Percentiles rank a stretch among this genome's conserved stretches.
Evolutionary conservation across 352 stramenopile genomes (phyloP).

Genomic region (Phytophthora pistaciae): DNA sequence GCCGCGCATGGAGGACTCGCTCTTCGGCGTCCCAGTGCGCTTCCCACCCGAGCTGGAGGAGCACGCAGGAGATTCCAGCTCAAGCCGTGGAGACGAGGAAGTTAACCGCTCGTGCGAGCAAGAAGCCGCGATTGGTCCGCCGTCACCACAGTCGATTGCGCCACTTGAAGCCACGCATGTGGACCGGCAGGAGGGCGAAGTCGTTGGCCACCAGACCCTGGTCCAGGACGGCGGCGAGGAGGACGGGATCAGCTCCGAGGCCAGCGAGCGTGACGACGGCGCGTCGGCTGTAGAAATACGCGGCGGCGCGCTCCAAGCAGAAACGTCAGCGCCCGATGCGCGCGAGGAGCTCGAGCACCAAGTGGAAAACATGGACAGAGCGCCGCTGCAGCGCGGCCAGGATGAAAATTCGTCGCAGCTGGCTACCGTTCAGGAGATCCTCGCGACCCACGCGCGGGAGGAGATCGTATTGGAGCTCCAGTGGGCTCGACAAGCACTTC

Average conservation of each 20-base stretch:
- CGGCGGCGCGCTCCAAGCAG: conserved; percentile 27
- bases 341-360: conserved; percentile 17
- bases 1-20: conserved; percentile 47
- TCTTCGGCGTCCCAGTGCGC: conserved; percentile 46
- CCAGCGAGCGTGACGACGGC: conserved; percentile 13
- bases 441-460: conserved; percentile 53
- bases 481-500: conserved; percentile 57
- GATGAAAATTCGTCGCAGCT: conserved; percentile 26
- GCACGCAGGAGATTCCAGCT: conserved; percentile 10
- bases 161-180: conserved; percentile 12
- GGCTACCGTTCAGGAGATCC: conserved; percentile 44
- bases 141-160: conserved; percentile 8
- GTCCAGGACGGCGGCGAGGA: conserved; percentile 6
- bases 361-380: conserved; percentile 28
- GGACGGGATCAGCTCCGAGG: conserved; percentile 16
- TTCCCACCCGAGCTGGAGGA: conserved; percentile 35
- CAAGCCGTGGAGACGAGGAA: conserved; percentile 11
- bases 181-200: conserved; percentile 11
- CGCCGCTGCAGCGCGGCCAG: conserved; percentile 11
- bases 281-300: conserved; percentile 41
- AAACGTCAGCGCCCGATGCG: conserved; percentile 24
- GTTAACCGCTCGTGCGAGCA: conserved; percentile 1
- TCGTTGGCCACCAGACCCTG: conserved; percentile 15
- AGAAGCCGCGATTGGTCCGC: conserved; percentile 2
- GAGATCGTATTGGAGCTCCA: conserved; percentile 68